These are phyloP conservation scores for Amylostereum chailletii DNA, from an alignment of 1,284 basidiomycete genomes.

Conservation along the genomic window DNA sequence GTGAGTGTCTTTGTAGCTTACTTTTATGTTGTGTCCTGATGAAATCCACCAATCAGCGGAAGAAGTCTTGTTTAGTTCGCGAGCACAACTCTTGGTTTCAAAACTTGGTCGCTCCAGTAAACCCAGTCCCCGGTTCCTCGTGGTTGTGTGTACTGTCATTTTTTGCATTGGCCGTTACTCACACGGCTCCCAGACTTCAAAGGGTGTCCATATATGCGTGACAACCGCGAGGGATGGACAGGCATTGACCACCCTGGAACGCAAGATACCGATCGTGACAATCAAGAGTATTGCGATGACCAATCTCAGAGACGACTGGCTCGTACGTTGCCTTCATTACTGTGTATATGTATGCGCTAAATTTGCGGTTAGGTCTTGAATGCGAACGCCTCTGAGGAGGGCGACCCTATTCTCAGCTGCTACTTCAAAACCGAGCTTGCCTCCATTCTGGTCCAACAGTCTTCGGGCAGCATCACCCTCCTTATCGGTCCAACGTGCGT, in stretches of 20 bases:
- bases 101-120: constrained; percentile 87
- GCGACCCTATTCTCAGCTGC: constrained; percentile 90
- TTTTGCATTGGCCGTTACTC: background rate
- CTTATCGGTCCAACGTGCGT: constrained; percentile 71
- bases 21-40: background rate
- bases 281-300: constrained; percentile 86
- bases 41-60: constrained; percentile 37
- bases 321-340: constrained; percentile 40
- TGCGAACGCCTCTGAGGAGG: constrained; percentile 76
- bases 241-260: constrained; percentile 61
- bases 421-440: constrained; percentile 96
- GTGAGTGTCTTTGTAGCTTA: constrained; percentile 35
- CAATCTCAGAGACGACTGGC: constrained; percentile 90
- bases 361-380: constrained; percentile 50
- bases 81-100: constrained; percentile 80
- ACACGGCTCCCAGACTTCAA: constrained; percentile 60
- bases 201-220: constrained; percentile 82
- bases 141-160: constrained; percentile 55
- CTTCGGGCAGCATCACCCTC: constrained; percentile 71
- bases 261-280: constrained; percentile 84
- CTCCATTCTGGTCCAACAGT: constrained; percentile 75
- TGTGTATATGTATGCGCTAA: background rate
- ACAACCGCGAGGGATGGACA: constrained; percentile 64
- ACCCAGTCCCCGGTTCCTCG: constrained; percentile 84
- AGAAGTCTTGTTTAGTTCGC: constrained; percentile 81